phyloP scores from a whole-genome alignment of 2,329 filamentous ascomycete species.

The Scolecobasidium constrictum region DNA sequence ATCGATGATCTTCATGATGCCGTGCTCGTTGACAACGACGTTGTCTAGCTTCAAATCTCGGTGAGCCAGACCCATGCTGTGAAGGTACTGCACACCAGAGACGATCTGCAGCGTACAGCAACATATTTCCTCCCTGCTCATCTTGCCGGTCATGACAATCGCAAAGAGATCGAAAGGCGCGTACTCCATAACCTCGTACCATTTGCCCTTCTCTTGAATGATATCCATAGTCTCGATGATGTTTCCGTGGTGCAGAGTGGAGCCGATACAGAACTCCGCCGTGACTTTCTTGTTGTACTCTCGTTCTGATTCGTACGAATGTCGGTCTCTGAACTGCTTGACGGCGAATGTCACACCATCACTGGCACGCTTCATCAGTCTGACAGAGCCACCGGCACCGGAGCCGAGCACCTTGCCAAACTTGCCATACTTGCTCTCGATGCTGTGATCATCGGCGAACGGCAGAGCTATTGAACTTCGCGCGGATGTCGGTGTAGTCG shows the following conservation, averaged over 20 bases:
- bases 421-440: constrained; percentile 88
- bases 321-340: constrained; percentile 87
- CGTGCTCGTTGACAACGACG: constrained; percentile 88
- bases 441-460: constrained; percentile 86
- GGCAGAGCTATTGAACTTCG: constrained; percentile 44
- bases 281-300: constrained; percentile 98
- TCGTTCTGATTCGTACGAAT: constrained; percentile 86
- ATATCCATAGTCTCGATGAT: constrained; percentile 98
- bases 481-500: constrained; percentile 25
- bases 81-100: constrained; percentile 86
- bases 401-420: constrained; percentile 89
- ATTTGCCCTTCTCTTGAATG: constrained; percentile 82
- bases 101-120: constrained; percentile 92
- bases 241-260: constrained; percentile 92
- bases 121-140: constrained; percentile 80
- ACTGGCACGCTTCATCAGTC: constrained; percentile 84
- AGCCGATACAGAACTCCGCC: constrained; percentile 95
- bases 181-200: constrained; percentile 99
- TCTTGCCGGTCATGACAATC: constrained; percentile 97
- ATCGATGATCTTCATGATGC: constrained; percentile 99
- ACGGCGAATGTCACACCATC: constrained; percentile 93
- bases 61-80: constrained; percentile 90
- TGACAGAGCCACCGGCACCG: constrained; percentile 87
- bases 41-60: constrained; percentile 95
- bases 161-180: constrained; percentile 93